Evolutionary conservation across 2,329 filamentous ascomycete species (phyloP).

Genomic region (Cytospora paraplurivora): DNA sequence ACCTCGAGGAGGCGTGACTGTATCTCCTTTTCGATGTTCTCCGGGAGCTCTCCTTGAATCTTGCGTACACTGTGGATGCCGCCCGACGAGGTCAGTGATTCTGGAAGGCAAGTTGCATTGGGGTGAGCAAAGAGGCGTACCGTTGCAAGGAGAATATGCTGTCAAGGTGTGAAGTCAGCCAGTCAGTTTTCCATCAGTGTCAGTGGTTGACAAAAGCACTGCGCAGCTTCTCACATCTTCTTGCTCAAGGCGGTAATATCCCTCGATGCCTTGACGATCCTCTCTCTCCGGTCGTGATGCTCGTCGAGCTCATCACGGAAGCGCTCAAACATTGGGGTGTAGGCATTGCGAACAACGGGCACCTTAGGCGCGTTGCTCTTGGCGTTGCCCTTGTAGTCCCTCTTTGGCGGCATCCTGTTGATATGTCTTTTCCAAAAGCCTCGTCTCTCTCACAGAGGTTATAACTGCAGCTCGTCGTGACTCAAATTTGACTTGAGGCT

Average conservation of each 20-base stretch:
- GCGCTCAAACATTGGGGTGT: slow-evolving; percentile 76
- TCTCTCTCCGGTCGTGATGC: slow-evolving; percentile 90
- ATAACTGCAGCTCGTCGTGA: too few relatives aligned
- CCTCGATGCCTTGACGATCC: slow-evolving; percentile 84
- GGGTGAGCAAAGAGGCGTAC: slow-evolving; percentile 43
- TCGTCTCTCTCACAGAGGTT: background rate
- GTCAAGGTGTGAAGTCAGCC: background rate
- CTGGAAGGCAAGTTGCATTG: background rate
- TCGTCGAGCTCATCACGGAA: slow-evolving; percentile 90
- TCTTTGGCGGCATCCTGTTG: slow-evolving; percentile 48
- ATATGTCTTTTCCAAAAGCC: slow-evolving; percentile 34
- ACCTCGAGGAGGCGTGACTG: slow-evolving; percentile 72
- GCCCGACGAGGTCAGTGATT: background rate
- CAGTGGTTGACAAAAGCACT: background rate
- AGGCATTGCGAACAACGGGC: slow-evolving; percentile 45
- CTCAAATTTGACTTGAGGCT: too few relatives aligned
- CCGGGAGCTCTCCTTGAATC: slow-evolving; percentile 64
- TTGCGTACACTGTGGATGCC: slow-evolving; percentile 59
- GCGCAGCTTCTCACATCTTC: slow-evolving; percentile 73
- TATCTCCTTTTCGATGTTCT: slow-evolving; percentile 70
- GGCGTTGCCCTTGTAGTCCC: slow-evolving; percentile 55
- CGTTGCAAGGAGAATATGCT: slow-evolving; percentile 86
- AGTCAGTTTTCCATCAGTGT: background rate
- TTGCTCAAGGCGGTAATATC: slow-evolving; percentile 95
- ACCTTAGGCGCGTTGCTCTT: slow-evolving; percentile 39